These are phyloP conservation scores for Sordariomycetes sp. DNA, from an alignment of 2,329 filamentous ascomycete genomes.

Conservation along the genomic window DNA sequence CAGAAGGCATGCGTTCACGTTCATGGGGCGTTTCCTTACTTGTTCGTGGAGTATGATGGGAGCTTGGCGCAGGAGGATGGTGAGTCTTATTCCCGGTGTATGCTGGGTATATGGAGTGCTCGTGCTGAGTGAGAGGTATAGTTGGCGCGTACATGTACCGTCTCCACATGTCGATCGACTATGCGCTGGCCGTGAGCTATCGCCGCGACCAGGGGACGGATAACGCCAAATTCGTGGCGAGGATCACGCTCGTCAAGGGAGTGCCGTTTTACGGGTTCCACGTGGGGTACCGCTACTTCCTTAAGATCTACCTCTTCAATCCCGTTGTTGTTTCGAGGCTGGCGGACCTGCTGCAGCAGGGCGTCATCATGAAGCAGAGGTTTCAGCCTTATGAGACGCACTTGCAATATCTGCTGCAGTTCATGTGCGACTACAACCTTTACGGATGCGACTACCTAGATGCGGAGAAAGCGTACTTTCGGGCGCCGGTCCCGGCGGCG, in stretches of 20 bases:
- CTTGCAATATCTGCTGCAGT: conserved; percentile 82
- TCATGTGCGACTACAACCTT: conserved; percentile 97
- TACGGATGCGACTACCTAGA: conserved; percentile 88
- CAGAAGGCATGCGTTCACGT: conserved; percentile 95
- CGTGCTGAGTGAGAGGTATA: conserved; percentile 15
- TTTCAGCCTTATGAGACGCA: conserved; percentile 94
- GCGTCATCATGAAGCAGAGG: conserved; percentile 67
- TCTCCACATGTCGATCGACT: conserved; percentile 79
- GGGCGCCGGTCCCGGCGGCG: conserved; percentile 59
- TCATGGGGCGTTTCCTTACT: conserved; percentile 88
- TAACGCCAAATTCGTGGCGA: conserved; percentile 62
- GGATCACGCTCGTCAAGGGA: conserved; percentile 85
- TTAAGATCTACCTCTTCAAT: conserved; percentile 92
- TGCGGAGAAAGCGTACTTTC: conserved; percentile 56
- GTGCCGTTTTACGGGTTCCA: conserved; percentile 93
- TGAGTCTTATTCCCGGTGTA: conserved; percentile 22
- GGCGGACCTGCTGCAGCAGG: conserved; percentile 76
- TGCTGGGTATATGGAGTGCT: background rate
- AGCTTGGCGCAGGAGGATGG: conserved; percentile 53
- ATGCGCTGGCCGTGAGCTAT: conserved; percentile 77
- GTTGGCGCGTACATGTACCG: conserved; percentile 65
- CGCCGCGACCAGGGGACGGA: conserved; percentile 60
- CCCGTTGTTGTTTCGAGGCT: conserved; percentile 77
- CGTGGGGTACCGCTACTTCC: conserved; percentile 79
- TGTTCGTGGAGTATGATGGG: conserved; percentile 80